phyloP scores from a whole-genome alignment of 257 asterid species.

The Solanum tarapatanum region DNA sequence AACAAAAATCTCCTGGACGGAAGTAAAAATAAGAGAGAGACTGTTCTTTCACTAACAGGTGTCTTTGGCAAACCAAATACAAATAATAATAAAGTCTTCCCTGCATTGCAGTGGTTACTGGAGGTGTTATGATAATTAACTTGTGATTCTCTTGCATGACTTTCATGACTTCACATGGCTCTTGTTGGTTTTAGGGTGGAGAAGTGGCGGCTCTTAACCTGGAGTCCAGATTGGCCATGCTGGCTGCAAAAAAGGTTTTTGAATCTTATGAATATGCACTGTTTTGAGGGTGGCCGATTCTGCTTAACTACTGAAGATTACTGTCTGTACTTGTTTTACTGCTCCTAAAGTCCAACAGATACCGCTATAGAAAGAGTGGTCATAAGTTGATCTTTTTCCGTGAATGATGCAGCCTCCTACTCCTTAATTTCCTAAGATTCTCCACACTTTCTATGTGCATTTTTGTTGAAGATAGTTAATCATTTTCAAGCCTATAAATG shows the following conservation, averaged over 20 bases:
- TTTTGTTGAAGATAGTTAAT: not conserved
- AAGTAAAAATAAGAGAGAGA: not conserved
- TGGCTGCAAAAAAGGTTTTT: conserved; percentile 75
- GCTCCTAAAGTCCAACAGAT: not conserved
- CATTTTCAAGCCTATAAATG: not conserved
- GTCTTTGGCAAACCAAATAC: not conserved
- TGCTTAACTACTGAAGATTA: not conserved
- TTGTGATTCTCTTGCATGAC: not conserved
- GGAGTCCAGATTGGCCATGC: conserved; percentile 61
- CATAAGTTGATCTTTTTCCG: not conserved
- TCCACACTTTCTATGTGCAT: not conserved
- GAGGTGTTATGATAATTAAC: not conserved
- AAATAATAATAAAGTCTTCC: not conserved
- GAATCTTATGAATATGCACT: not conserved
- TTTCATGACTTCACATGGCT: not conserved
- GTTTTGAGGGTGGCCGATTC: not conserved
- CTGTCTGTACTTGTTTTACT: not conserved
- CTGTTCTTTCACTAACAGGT: not conserved
- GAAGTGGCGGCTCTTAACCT: conserved; percentile 68
- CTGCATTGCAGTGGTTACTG: not conserved
- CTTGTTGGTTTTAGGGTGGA: conserved; percentile 52
- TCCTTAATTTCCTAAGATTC: not conserved
- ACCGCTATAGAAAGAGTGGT: not conserved
- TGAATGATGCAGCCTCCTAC: not conserved
- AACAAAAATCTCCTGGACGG: not conserved